A percentile compares a stretch with the other conserved stretches of the same genome.
Evolutionary conservation across 2,329 filamentous ascomycete genomes (phyloP).

Genomic region (Monilinia fructicola): DNA sequence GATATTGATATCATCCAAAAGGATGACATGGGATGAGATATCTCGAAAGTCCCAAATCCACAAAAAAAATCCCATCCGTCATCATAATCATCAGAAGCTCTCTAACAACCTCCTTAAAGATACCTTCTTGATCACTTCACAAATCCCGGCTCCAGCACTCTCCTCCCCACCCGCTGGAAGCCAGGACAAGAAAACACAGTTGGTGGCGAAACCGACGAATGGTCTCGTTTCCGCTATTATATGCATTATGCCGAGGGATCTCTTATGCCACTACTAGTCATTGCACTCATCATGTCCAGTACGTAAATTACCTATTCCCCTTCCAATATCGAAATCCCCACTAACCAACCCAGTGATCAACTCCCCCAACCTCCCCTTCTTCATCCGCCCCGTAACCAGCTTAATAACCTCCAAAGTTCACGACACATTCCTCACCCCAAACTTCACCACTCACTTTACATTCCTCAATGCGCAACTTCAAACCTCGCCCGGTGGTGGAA

Average conservation of each 20-base stretch:
- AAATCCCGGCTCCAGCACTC: constrained; percentile 42
- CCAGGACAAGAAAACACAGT: constrained; percentile 57
- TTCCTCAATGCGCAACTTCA: constrained; percentile 53
- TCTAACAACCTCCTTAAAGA: constrained; percentile 24
- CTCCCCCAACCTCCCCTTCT: constrained; percentile 61
- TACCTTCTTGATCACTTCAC: constrained; percentile 71
- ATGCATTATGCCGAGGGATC: constrained; percentile 86
- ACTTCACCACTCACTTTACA: constrained; percentile 48
- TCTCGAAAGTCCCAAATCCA: not conserved
- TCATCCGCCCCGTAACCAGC: constrained; percentile 63
- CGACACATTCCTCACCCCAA: constrained; percentile 46
- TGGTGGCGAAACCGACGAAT: constrained; percentile 61
- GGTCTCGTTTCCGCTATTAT: constrained; percentile 62
- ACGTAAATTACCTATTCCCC: constrained; percentile 32
- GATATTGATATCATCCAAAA: not conserved
- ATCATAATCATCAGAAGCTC: not conserved
- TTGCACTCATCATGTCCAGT: constrained; percentile 60
- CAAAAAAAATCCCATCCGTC: not conserved
- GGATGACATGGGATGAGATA: not conserved
- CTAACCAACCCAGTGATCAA: constrained; percentile 48
- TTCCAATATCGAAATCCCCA: not conserved
- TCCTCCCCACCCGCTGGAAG: constrained; percentile 56
- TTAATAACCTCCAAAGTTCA: constrained; percentile 52
- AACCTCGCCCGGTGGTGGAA: constrained; percentile 45
- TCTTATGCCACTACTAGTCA: constrained; percentile 70